phyloP scores from a whole-genome alignment of 2,329 filamentous ascomycete species.

The Parafenestella ontariensis region DNA sequence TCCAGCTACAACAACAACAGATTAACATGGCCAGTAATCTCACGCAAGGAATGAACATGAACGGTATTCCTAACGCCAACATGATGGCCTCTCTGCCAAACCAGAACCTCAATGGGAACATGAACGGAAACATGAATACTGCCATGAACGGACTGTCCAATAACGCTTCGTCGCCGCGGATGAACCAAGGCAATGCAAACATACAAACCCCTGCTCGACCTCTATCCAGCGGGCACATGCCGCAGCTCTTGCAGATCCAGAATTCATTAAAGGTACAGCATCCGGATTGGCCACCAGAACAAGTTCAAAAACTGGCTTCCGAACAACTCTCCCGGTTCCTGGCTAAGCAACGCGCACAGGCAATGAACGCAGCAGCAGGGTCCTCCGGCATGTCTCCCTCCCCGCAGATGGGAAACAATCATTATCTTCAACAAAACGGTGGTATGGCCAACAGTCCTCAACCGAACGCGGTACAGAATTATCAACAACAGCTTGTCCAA shows the following conservation, averaged over 20 bases:
- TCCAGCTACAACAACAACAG: constrained; percentile 48
- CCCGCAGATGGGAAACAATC: constrained; percentile 44
- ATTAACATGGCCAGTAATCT: constrained; percentile 47
- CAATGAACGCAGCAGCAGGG: constrained; percentile 48
- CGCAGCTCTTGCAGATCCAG: constrained; percentile 42
- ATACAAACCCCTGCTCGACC: constrained; percentile 39
- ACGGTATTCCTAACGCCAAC: constrained; percentile 45
- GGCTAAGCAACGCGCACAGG: constrained; percentile 43
- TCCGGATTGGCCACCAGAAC: constrained; percentile 46
- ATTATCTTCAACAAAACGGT: constrained; percentile 42
- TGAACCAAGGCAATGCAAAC: constrained; percentile 38
- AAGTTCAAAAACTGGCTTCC: constrained; percentile 43
- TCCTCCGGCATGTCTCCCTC: constrained; percentile 39
- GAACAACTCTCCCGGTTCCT: constrained; percentile 43
- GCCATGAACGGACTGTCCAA: constrained; percentile 46
- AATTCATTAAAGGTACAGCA: constrained; percentile 43
- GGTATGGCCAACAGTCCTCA: constrained; percentile 39
- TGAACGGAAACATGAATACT: constrained; percentile 40
- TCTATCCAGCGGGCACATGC: constrained; percentile 44
- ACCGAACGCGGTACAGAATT: constrained; percentile 45
- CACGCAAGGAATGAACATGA: constrained; percentile 42
- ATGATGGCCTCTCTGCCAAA: constrained; percentile 43
- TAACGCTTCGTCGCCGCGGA: constrained; percentile 44
- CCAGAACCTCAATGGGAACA: constrained; percentile 43
- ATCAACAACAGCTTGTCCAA: constrained; percentile 47